Evolutionary conservation across 306 rosid species (phyloP).

Genomic region (Lotus japonicus): DNA sequence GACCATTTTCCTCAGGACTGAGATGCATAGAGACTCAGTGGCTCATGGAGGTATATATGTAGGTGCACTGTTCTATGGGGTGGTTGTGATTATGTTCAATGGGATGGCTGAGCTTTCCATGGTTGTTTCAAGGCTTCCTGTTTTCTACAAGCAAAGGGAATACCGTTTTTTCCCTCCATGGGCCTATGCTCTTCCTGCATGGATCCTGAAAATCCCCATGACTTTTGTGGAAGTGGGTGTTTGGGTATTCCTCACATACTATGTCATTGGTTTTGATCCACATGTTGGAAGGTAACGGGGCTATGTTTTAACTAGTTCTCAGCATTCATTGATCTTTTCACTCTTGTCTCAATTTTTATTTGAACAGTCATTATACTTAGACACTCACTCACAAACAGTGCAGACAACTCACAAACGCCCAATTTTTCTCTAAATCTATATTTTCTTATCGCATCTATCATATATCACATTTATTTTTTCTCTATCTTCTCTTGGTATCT

Average conservation of each 20-base stretch:
- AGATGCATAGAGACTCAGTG: constrained; percentile 52
- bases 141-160: constrained; percentile 57
- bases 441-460: no score
- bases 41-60: constrained; percentile 39
- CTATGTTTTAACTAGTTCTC: not conserved
- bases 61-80: constrained; percentile 44
- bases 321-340: not conserved
- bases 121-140: constrained; percentile 49
- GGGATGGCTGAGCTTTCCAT: constrained; percentile 54
- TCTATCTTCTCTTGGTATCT: no score
- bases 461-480: no score
- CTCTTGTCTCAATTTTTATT: not conserved
- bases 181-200: constrained; percentile 53
- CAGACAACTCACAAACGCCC: no score
- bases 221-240: constrained; percentile 40
- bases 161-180: constrained; percentile 55
- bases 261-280: constrained; percentile 66
- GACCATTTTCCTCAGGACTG: constrained; percentile 50
- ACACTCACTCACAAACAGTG: no score
- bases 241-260: constrained; percentile 57
- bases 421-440: no score
- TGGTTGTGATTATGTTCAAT: constrained; percentile 47
- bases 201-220: constrained; percentile 53
- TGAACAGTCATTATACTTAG: no score
- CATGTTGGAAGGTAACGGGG: constrained; percentile 37